Evolutionary conservation across 805 yeast species (phyloP), one percentile per base, ranked within the genome.

Genomic region (Blastobotrys terrestris): DNA sequence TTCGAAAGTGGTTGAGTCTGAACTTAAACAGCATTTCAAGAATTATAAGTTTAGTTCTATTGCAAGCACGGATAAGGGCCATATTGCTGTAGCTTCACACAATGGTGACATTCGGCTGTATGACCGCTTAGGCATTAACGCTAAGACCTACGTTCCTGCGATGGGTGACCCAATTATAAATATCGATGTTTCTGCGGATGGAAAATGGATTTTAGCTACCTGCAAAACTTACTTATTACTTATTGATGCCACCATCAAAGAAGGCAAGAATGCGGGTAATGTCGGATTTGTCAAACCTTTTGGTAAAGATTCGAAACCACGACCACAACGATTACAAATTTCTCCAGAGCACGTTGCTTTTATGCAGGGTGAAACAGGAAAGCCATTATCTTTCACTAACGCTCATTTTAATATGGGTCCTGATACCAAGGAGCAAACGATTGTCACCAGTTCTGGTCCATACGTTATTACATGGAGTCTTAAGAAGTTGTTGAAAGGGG

Each of bases 381-480:
- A 70, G 50, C 75, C 79, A 1, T 67, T 86, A 14, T 62, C 70
- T 19, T 89, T 88, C 67, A 81, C 94, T 2, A 76, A 76, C 53
- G 96, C 95, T 3, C 77, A 78, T 59, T 90, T 90, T 75, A 87
- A 90, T 66, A 75, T 84, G 21, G 89, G 89, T 43, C 52, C 79
- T n/a, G 75, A 77, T 48, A 65, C 79, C 21, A 79, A 78, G 55
- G 94, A 85, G 63, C 81, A 85, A 16, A 75, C 84, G 1, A 85
- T 90, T 49, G 81, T 88, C 20, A 77, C 95, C 1, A 81, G 92
- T 2, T 74, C 84, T 1, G 96, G 96, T 1, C 92, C 91, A 16
- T 90, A 81, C 67, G 85, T 89, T 20, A 77, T 90, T 19, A 77
- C 86, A 1, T 90, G 96, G 96, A 81, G 85, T 11, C 67, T 90